Evolutionary conservation across 441 rosid species (phyloP).

Genomic region (Heliophila coronopifolia): DNA sequence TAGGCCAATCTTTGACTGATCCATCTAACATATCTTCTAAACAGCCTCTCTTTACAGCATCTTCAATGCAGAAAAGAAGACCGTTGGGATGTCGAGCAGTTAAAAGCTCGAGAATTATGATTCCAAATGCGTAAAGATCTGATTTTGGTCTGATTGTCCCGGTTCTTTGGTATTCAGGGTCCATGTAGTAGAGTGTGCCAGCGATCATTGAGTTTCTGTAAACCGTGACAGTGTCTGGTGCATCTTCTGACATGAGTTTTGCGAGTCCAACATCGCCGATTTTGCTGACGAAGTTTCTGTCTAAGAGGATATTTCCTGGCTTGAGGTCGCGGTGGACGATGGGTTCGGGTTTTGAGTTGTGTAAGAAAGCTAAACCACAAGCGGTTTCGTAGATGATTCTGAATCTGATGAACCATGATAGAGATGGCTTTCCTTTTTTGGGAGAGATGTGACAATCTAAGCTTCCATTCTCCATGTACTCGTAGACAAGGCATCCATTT

Average conservation of each 20-base stretch:
- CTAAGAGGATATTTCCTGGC: constrained; percentile 62
- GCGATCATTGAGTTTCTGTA: constrained; percentile 47
- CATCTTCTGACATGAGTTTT: constrained; percentile 51
- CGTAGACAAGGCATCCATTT: constrained; percentile 69
- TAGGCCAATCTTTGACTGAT: too few relatives aligned
- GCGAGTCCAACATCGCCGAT: constrained; percentile 65
- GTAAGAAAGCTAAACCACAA: constrained; percentile 54
- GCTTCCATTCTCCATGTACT: constrained; percentile 82
- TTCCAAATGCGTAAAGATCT: constrained; percentile 61
- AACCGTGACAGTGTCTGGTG: constrained; percentile 52
- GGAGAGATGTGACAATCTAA: constrained; percentile 56
- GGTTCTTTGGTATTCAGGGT: constrained; percentile 71
- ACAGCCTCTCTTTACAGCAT: constrained; percentile 38
- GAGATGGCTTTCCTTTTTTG: constrained; percentile 44
- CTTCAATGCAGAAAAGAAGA: constrained; percentile 34
- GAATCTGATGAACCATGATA: constrained; percentile 64
- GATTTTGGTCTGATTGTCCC: constrained; percentile 72
- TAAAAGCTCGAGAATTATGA: constrained; percentile 54
- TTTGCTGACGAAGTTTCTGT: constrained; percentile 60
- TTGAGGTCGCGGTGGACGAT: constrained; percentile 70
- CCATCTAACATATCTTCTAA: constrained; percentile 49
- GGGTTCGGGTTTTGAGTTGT: constrained; percentile 69
- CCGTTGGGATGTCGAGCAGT: constrained; percentile 54
- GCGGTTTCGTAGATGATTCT: constrained; percentile 61
- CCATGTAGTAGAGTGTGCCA: constrained; percentile 65